These are phyloP conservation scores for Talaromyces trachyspermus DNA, from an alignment of 495 filamentous ascomycete genomes.

Conservation along the genomic window DNA sequence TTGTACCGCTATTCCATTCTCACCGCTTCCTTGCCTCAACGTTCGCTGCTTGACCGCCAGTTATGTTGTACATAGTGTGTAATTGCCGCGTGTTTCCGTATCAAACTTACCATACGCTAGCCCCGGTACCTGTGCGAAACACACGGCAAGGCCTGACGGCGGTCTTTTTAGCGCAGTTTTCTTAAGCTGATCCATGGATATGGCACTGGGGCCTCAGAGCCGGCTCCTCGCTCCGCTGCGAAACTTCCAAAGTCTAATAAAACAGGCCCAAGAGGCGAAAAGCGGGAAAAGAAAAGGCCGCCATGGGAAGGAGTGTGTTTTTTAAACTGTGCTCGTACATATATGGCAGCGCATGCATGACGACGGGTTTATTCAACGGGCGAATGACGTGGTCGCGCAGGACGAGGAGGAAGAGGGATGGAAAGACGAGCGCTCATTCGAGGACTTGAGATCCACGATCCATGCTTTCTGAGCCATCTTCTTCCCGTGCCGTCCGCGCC, in stretches of 20 bases:
- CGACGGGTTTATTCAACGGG: background rate
- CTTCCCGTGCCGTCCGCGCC: slow-evolving; percentile 8
- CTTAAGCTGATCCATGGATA: slow-evolving; percentile 8
- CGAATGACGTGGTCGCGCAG: slow-evolving; percentile 3
- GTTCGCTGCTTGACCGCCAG: too few species aligned
- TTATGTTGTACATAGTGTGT: too few species aligned
- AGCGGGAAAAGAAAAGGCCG: too few species aligned
- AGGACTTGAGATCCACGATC: slow-evolving; percentile 4
- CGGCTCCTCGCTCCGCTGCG: slow-evolving; percentile 2
- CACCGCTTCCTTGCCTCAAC: too few species aligned
- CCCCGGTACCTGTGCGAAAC: background rate
- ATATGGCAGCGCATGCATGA: slow-evolving; percentile 3
- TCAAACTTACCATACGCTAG: slow-evolving; percentile 2
- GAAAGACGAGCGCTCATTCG: slow-evolving; percentile 3
- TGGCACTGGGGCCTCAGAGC: slow-evolving; percentile 8
- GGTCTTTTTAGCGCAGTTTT: slow-evolving; percentile 6
- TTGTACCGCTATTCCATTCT: too few species aligned
- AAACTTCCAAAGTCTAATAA: background rate
- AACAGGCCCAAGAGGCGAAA: background rate
- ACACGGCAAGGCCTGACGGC: background rate
- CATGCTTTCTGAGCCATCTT: slow-evolving; percentile 2
- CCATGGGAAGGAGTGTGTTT: too few species aligned
- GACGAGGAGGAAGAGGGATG: background rate
- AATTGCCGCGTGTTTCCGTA: too few species aligned
- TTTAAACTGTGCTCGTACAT: background rate